These are phyloP conservation scores for Colletotrichum brevisporum DNA, from an alignment of 2,329 filamentous ascomycete genomes.

Conservation along the genomic window DNA sequence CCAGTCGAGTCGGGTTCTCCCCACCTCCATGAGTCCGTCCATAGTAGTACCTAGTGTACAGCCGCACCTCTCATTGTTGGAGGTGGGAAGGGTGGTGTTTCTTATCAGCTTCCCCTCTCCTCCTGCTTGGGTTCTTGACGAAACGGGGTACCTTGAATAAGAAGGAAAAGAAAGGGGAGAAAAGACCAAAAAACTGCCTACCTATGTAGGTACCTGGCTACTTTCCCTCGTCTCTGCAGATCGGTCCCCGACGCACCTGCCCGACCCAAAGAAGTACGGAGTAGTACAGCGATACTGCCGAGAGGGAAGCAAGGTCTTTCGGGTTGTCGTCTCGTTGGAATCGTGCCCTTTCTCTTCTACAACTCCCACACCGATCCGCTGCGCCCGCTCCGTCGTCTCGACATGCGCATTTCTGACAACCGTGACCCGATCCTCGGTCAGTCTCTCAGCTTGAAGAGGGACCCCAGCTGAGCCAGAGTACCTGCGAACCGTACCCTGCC, in stretches of 20 bases:
- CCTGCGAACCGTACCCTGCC: background rate
- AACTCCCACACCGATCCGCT: slow-evolving; percentile 6
- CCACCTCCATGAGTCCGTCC: too few species aligned
- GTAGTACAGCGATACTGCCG: too few species aligned
- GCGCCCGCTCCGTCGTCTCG: slow-evolving; percentile 15
- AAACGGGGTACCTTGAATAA: too few species aligned
- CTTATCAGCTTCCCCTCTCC: slow-evolving; percentile 26
- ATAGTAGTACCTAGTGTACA: background rate
- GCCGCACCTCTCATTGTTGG: slow-evolving; percentile 14
- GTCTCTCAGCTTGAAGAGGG: slow-evolving; percentile 5
- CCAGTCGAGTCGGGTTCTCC: too few species aligned
- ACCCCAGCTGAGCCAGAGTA: slow-evolving; percentile 18
- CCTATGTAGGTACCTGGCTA: background rate
- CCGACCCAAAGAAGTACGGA: background rate
- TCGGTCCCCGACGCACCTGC: slow-evolving; percentile 8
- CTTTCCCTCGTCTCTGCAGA: slow-evolving; percentile 24
- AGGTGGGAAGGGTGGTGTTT: background rate
- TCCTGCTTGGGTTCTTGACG: slow-evolving; percentile 1
- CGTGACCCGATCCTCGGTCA: slow-evolving; percentile 24
- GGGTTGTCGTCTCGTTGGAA: background rate
- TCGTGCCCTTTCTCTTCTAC: slow-evolving; percentile 12
- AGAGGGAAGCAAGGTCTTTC: too few species aligned
- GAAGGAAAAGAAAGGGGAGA: too few species aligned
- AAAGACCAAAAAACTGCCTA: background rate
- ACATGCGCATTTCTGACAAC: slow-evolving; percentile 28